phyloP scores from a whole-genome alignment of 495 filamentous ascomycete genomes.

The Halenospora varia region DNA sequence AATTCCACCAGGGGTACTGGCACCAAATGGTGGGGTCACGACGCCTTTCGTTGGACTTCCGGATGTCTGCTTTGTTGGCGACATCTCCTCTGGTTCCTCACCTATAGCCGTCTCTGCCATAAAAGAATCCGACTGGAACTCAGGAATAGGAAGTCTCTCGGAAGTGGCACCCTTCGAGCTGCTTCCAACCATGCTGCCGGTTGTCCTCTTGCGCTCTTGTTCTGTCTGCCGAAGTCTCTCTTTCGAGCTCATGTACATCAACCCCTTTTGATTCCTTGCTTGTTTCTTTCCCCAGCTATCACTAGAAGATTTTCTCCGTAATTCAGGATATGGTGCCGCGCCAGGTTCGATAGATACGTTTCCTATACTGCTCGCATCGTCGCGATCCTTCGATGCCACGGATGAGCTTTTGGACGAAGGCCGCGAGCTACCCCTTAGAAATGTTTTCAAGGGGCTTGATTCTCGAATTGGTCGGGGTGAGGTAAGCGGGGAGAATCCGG shows the following conservation, averaged over 20 bases:
- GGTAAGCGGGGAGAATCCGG: slow-evolving; percentile 64
- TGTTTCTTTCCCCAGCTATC: slow-evolving; percentile 53
- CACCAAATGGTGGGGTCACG: slow-evolving; percentile 27
- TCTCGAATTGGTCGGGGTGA: slow-evolving; percentile 52
- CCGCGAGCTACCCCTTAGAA: slow-evolving; percentile 39
- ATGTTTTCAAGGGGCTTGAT: slow-evolving; percentile 30
- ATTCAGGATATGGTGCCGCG: slow-evolving; percentile 32
- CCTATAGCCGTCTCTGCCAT: slow-evolving; percentile 48
- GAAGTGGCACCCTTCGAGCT: slow-evolving; percentile 28
- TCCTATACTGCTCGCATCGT: slow-evolving; percentile 54
- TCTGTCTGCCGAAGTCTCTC: slow-evolving; percentile 51
- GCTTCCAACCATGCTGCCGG: slow-evolving; percentile 24
- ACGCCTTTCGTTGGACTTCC: slow-evolving; percentile 18
- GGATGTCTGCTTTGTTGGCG: slow-evolving; percentile 7
- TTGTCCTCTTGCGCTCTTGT: slow-evolving; percentile 44
- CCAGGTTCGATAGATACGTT: slow-evolving; percentile 55
- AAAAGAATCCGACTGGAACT: slow-evolving; percentile 36
- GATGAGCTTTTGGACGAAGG: slow-evolving; percentile 48
- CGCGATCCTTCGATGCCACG: slow-evolving; percentile 41
- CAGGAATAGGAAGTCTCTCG: slow-evolving; percentile 16
- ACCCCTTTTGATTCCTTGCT: slow-evolving; percentile 41
- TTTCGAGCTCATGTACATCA: slow-evolving; percentile 60
- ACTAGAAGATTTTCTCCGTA: slow-evolving; percentile 42
- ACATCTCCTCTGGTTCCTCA: slow-evolving; percentile 38
- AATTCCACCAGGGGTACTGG: slow-evolving; percentile 33